Percentiles rank a stretch among this genome's conserved stretches.
phyloP scores from a whole-genome alignment of 148 eudicot genomes.

The Rhododendron molle region DNA sequence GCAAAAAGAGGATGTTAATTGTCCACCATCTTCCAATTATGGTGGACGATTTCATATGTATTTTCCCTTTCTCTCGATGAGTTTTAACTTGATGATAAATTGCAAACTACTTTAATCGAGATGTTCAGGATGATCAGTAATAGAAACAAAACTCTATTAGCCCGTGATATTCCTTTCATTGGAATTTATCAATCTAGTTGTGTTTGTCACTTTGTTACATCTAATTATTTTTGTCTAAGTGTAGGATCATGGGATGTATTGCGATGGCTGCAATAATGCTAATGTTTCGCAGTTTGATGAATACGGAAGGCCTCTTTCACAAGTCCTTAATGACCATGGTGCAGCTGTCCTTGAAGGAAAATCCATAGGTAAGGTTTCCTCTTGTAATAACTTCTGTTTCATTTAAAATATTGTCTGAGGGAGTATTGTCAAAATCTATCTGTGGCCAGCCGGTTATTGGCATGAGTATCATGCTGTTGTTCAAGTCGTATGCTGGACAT shows the following conservation, averaged over 20 bases:
- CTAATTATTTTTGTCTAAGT: constrained; percentile 3
- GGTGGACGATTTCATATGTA: not conserved
- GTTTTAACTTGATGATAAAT: not conserved
- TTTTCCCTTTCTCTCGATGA: not conserved
- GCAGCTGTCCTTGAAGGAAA: constrained; percentile 97
- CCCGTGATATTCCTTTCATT: not conserved
- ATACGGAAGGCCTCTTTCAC: constrained; percentile 65
- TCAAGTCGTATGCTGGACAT: not conserved
- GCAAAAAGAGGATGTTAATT: not conserved
- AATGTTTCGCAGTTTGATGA: constrained; percentile 61
- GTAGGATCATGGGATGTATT: constrained; percentile 77
- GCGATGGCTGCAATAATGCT: constrained; percentile 49
- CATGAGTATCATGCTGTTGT: not conserved
- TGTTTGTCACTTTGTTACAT: not conserved
- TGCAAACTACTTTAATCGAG: not conserved
- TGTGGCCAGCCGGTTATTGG: not conserved
- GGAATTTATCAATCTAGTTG: not conserved
- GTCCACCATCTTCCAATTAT: not conserved
- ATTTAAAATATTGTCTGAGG: not conserved
- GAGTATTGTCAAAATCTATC: not conserved
- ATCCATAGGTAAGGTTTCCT: constrained; percentile 51
- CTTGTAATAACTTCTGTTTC: not conserved
- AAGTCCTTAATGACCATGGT: constrained; percentile 85
- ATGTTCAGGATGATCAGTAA: not conserved
- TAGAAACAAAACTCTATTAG: not conserved